phyloP scores from a whole-genome alignment of 2,329 filamentous ascomycete genomes.

The Colletotrichum musae region DNA sequence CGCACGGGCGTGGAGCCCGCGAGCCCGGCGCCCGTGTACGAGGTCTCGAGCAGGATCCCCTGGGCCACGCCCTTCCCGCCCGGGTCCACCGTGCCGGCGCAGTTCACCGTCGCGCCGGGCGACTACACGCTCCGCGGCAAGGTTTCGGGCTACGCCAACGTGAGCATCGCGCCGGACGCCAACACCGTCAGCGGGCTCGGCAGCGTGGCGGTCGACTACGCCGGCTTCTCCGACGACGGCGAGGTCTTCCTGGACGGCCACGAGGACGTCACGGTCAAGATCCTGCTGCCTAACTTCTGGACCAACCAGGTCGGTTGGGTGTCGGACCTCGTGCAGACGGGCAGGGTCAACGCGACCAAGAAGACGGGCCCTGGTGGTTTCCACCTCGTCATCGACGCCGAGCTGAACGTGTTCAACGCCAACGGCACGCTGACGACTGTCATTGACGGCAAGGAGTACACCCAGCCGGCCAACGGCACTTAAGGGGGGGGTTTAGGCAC shows the following conservation, averaged over 20 bases:
- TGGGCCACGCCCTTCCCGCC: conserved; percentile 53
- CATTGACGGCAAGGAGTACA: conserved; percentile 52
- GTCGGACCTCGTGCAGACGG: conserved; percentile 54
- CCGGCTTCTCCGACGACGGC: conserved; percentile 54
- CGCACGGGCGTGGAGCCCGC: conserved; percentile 51
- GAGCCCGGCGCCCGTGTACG: conserved; percentile 41
- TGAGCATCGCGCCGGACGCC: conserved; percentile 40
- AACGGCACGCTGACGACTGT: conserved; percentile 57
- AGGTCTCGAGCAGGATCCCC: conserved; percentile 49
- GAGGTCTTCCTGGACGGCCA: conserved; percentile 50
- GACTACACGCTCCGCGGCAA: conserved; percentile 45
- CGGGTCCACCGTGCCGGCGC: conserved; percentile 33
- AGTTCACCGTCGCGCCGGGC: conserved; percentile 20
- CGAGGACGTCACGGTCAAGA: conserved; percentile 51
- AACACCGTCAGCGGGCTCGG: conserved; percentile 41
- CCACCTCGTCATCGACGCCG: conserved; percentile 54
- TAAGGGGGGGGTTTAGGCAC: conserved; percentile 17
- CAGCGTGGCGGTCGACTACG: conserved; percentile 52
- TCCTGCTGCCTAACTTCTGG: conserved; percentile 43
- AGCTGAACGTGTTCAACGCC: conserved; percentile 56
- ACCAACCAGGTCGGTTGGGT: conserved; percentile 52
- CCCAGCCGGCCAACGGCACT: conserved; percentile 54
- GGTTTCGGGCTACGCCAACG: conserved; percentile 41
- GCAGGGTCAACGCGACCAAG: conserved; percentile 50
- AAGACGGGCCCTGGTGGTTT: conserved; percentile 55